Conservation (phyloP, 768 basidiomycete genomes). For the Xerocomellus chrysenteron region DNA sequence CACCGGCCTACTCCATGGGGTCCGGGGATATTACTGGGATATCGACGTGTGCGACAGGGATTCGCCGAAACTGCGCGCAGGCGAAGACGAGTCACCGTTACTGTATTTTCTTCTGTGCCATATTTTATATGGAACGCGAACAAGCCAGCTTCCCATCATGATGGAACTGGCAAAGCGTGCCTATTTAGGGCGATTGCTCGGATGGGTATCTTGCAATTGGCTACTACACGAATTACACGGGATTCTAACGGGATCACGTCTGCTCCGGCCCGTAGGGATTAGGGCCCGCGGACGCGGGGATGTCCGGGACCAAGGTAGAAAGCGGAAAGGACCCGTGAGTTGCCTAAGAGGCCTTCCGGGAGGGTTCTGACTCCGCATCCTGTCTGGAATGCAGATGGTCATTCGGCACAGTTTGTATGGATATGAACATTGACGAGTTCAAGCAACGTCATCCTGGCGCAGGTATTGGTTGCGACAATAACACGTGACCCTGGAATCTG, state of each 20-base stretch:
- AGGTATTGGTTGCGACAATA: neutral
- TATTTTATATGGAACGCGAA: neutral
- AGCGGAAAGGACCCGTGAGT: neutral
- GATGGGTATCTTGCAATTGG: no score
- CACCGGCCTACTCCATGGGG: neutral
- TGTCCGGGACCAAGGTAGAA: conserved; percentile 6
- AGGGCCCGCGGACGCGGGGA: neutral
- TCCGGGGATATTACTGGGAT: neutral
- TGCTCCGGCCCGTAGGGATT: neutral
- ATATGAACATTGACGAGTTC: neutral
- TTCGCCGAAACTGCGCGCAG: neutral
- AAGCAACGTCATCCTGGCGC: neutral
- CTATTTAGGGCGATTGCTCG: neutral
- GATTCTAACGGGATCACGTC: neutral
- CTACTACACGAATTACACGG: neutral
- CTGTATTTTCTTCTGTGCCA: neutral
- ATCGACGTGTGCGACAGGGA: neutral
- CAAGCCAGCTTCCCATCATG: neutral
- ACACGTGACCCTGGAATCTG: conserved; percentile 11
- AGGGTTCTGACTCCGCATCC: neutral
- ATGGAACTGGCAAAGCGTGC: neutral
- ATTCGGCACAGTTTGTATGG: neutral
- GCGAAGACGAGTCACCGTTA: no score
- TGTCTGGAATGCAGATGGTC: neutral
- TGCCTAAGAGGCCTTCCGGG: neutral